phyloP scores from a whole-genome alignment of 2,329 filamentous ascomycete species.

The Sphaerostilbella broomeana region DNA sequence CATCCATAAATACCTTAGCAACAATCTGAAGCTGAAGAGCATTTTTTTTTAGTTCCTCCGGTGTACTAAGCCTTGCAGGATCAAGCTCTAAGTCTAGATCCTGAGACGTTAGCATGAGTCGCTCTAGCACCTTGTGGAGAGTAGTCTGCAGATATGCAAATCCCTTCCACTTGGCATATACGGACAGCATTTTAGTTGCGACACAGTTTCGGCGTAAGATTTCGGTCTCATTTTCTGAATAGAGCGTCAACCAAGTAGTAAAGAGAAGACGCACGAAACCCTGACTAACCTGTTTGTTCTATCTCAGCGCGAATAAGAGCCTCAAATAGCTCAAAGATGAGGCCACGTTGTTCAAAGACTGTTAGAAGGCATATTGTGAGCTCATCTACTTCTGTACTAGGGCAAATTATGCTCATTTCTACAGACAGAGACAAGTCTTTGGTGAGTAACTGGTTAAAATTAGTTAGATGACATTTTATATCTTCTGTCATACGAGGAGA shows the following conservation, averaged over 20 bases:
- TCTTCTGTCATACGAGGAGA: background rate
- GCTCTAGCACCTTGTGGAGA: constrained; percentile 59
- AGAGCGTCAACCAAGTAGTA: too few species aligned
- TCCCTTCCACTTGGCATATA: constrained; percentile 68
- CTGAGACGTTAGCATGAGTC: constrained; percentile 59
- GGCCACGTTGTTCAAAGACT: constrained; percentile 61
- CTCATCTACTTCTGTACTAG: constrained; percentile 62
- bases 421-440: constrained; percentile 56
- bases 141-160: constrained; percentile 56
- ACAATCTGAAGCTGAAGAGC: constrained; percentile 59
- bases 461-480: background rate
- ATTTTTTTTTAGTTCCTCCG: constrained; percentile 60
- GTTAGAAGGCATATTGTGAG: constrained; percentile 61
- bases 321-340: constrained; percentile 57
- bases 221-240: constrained; percentile 62
- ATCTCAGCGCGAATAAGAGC: constrained; percentile 63
- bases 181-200: constrained; percentile 65
- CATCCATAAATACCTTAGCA: constrained; percentile 64
- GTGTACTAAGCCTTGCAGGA: constrained; percentile 51
- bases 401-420: constrained; percentile 59
- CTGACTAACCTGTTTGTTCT: constrained; percentile 50
- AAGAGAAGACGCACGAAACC: background rate
- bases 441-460: constrained; percentile 46
- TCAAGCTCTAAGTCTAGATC: constrained; percentile 63
- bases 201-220: constrained; percentile 62